Evolutionary conservation across 2,329 filamentous ascomycete species (phyloP).

Genomic region (Alternaria sp.): DNA sequence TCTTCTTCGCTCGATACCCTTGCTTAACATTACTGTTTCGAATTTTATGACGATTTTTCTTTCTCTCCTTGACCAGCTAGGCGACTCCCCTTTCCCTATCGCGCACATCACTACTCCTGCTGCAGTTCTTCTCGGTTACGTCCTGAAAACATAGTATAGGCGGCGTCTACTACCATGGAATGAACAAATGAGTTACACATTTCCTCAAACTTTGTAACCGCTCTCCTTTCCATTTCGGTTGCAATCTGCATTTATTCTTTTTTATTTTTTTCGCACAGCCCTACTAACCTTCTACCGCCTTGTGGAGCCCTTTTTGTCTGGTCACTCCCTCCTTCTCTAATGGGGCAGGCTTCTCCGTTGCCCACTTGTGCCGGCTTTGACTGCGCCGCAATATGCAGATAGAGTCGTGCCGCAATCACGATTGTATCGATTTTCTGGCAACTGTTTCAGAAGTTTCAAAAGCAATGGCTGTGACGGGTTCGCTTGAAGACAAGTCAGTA

Average conservation of each 20-base stretch:
- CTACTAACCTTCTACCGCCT: constrained; percentile 1
- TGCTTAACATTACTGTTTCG: constrained; percentile 16
- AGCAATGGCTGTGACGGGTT: constrained; percentile 2
- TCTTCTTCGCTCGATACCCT: constrained; percentile 20
- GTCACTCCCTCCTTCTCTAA: constrained; percentile 8
- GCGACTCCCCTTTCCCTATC: constrained; percentile 7
- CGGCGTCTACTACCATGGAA: constrained; percentile 5
- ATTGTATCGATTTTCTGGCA: constrained; percentile 13
- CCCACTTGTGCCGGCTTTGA: constrained; percentile 7
- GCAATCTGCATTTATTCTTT: background rate
- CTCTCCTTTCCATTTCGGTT: background rate
- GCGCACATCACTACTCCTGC: constrained; percentile 5
- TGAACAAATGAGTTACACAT: background rate
- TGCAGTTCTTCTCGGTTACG: background rate
- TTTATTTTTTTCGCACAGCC: background rate
- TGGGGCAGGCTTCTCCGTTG: constrained; percentile 13
- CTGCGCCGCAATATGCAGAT: constrained; percentile 24
- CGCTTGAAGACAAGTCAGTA: background rate
- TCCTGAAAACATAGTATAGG: background rate
- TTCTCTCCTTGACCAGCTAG: background rate
- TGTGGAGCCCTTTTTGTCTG: constrained; percentile 12
- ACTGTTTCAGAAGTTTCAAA: constrained; percentile 10
- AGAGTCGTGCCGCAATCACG: constrained; percentile 25
- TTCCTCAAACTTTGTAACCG: background rate
- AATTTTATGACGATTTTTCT: constrained; percentile 1